Conservation (phyloP, 352 stramenopile species). For the Phytophthora sansomeana region DNA sequence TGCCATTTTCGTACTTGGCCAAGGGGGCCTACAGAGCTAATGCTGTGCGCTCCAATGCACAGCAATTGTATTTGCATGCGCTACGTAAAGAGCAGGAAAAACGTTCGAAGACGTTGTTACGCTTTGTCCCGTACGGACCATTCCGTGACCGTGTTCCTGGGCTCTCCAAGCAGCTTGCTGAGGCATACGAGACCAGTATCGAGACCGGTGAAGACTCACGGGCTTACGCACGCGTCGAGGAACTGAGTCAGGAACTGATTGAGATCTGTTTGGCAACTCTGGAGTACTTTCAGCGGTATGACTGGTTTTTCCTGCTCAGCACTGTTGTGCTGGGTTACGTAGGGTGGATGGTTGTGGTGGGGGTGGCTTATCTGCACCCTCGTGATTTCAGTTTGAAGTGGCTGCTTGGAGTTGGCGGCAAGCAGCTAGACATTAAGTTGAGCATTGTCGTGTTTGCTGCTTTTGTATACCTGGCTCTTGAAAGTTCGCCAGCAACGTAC, state of each 20-base stretch:
- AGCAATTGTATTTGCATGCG: conserved; percentile 74
- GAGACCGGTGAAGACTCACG: conserved; percentile 12
- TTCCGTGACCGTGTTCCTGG: conserved; percentile 55
- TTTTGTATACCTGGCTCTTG: conserved; percentile 64
- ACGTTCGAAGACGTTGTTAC: conserved; percentile 59
- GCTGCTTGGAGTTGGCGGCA: conserved; percentile 34
- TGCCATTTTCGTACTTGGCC: conserved; percentile 76
- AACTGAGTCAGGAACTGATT: conserved; percentile 71
- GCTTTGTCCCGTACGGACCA: conserved; percentile 60
- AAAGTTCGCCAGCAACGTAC: conserved; percentile 77
- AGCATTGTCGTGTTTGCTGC: conserved; percentile 33
- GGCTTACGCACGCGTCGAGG: conserved; percentile 44
- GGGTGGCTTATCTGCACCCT: conserved; percentile 64
- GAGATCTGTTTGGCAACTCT: conserved; percentile 77
- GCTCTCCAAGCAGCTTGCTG: conserved; percentile 39
- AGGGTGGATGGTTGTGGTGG: conserved; percentile 76
- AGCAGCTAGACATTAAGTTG: conserved; percentile 42
- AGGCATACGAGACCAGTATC: conserved; percentile 28
- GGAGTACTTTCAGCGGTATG: conserved; percentile 85
- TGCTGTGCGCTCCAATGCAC: conserved; percentile 77
- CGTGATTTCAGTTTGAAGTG: conserved; percentile 37
- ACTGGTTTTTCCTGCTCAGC: conserved; percentile 83
- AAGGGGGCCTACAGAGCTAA: conserved; percentile 69
- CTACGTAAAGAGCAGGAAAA: conserved; percentile 76
- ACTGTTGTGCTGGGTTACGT: conserved; percentile 83